phyloP scores from a whole-genome alignment of 2,329 filamentous ascomycete species.

The Elsinoe arachidis region DNA sequence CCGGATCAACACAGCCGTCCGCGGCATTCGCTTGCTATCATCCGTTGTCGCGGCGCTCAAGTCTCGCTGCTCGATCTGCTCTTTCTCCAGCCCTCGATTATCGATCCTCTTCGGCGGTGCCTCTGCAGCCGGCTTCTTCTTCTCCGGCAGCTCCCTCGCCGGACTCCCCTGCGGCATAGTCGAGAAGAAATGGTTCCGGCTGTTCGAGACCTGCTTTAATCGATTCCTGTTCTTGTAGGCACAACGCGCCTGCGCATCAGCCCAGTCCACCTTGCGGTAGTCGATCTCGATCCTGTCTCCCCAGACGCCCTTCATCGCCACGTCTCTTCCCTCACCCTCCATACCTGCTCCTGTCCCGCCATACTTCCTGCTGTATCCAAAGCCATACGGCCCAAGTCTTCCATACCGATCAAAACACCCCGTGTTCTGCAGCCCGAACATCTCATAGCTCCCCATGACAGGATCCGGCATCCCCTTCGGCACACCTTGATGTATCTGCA shows the following conservation, averaged over 20 bases:
- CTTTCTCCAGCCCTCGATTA: slow-evolving; percentile 14
- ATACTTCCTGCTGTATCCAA: slow-evolving; percentile 69
- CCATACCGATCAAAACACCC: slow-evolving; percentile 92
- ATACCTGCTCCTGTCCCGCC: slow-evolving; percentile 81
- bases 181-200: slow-evolving; percentile 32
- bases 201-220: slow-evolving; percentile 43
- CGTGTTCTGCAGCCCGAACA: slow-evolving; percentile 69
- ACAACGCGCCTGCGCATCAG: slow-evolving; percentile 66
- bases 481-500: slow-evolving; percentile 69
- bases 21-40: slow-evolving; percentile 34
- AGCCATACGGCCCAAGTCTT: slow-evolving; percentile 77
- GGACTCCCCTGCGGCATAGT: slow-evolving; percentile 23
- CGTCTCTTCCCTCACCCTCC: slow-evolving; percentile 68
- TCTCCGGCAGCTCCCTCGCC: neutral
- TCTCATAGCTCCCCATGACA: slow-evolving; percentile 75
- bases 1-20: slow-evolving; percentile 72
- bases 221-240: slow-evolving; percentile 60
- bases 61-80: slow-evolving; percentile 14
- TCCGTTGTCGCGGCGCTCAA: neutral
- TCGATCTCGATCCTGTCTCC: slow-evolving; percentile 61
- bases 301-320: slow-evolving; percentile 67
- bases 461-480: slow-evolving; percentile 77
- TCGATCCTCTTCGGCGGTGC: slow-evolving; percentile 20
- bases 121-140: neutral
- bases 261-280: slow-evolving; percentile 70